phyloP scores from a whole-genome alignment of 257 asterid genomes.

The Scutellaria barbata region DNA sequence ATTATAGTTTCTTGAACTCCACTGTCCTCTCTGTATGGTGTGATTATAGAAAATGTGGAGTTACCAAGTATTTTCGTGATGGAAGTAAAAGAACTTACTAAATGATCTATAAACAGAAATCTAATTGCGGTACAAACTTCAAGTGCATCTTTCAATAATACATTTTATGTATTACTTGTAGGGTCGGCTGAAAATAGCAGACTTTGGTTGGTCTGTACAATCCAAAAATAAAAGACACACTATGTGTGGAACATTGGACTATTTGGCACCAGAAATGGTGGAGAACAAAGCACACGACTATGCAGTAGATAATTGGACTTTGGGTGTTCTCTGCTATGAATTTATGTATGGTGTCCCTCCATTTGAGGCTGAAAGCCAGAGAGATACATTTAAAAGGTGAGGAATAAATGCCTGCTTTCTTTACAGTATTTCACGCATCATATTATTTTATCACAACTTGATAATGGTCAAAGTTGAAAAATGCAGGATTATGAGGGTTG shows the following conservation, averaged over 20 bases:
- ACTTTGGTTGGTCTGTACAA: slow-evolving; percentile 97
- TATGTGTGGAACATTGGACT: slow-evolving; percentile 95
- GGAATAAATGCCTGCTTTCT: background rate
- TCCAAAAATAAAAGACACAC: slow-evolving; percentile 83
- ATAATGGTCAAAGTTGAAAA: slow-evolving; percentile 15
- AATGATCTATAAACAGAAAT: slow-evolving; percentile 11
- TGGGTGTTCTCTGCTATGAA: slow-evolving; percentile 90
- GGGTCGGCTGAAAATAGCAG: slow-evolving; percentile 93
- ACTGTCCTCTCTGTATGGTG: background rate
- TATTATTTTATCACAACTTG: slow-evolving; percentile 11
- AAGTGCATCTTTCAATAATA: slow-evolving; percentile 17
- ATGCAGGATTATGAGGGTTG: slow-evolving; percentile 83
- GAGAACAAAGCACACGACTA: slow-evolving; percentile 87
- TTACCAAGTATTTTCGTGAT: background rate
- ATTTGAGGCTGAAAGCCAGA: slow-evolving; percentile 85
- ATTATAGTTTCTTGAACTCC: too few relatives aligned
- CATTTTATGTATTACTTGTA: slow-evolving; percentile 35
- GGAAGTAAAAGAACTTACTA: slow-evolving; percentile 17
- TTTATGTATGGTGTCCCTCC: slow-evolving; percentile 87
- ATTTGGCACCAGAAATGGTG: slow-evolving; percentile 98
- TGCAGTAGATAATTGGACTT: slow-evolving; percentile 93
- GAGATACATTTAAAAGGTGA: slow-evolving; percentile 83
- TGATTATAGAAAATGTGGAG: slow-evolving; percentile 13
- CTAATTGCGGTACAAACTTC: background rate
- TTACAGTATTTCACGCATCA: slow-evolving; percentile 12